Evolutionary conservation across 257 asterid genomes (phyloP).

Genomic region (Capsicum chinense): DNA sequence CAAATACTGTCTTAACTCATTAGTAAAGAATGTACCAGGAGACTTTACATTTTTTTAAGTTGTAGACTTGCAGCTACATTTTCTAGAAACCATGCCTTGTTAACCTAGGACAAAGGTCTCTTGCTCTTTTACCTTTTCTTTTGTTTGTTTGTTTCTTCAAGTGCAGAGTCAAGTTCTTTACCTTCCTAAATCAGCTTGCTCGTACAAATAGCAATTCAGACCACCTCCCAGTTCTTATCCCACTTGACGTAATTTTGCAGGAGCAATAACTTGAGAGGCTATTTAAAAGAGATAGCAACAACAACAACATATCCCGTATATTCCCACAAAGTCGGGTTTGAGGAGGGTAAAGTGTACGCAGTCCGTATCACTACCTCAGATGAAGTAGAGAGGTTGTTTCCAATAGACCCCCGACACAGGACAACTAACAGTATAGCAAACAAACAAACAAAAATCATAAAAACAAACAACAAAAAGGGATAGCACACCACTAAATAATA

Average conservation of each 20-base stretch:
- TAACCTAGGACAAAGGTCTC: neutral
- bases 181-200: neutral
- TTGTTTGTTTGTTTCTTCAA: neutral
- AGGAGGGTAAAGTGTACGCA: no score
- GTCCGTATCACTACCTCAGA: no score
- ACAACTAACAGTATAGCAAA: no score
- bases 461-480: no score
- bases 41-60: neutral
- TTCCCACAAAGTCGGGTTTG: no score
- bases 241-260: neutral
- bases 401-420: no score
- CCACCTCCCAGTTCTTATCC: neutral
- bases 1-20: neutral
- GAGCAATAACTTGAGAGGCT: neutral
- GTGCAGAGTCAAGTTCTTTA: neutral
- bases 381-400: no score
- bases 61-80: neutral
- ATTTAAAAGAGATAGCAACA: neutral
- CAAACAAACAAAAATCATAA: no score
- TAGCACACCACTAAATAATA: no score
- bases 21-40: constrained; percentile 1
- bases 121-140: neutral
- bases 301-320: no score
- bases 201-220: neutral
- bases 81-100: neutral